phyloP scores from a whole-genome alignment of 495 filamentous ascomycete species.

The Podospora conica region DNA sequence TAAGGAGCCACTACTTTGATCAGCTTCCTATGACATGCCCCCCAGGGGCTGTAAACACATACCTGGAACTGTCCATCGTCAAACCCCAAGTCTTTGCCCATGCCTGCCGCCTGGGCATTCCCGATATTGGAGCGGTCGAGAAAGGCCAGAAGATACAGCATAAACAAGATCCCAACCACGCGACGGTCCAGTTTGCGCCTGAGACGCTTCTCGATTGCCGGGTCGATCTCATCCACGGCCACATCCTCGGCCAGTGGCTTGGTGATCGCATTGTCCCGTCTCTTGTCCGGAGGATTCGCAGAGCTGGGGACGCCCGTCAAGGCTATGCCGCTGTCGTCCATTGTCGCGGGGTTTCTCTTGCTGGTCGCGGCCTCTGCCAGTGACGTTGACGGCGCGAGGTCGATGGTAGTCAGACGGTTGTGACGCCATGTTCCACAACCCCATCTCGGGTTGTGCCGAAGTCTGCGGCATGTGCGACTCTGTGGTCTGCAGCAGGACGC shows the following conservation, averaged over 20 bases:
- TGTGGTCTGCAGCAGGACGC: neutral
- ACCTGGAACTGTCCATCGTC: conserved; percentile 36
- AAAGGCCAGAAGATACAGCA: conserved; percentile 56
- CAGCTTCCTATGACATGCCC: neutral
- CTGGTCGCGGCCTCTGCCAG: too few species aligned
- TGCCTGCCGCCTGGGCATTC: conserved; percentile 56
- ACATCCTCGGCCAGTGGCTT: neutral
- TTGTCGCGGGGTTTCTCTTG: neutral
- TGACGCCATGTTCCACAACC: neutral
- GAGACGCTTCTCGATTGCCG: conserved; percentile 50
- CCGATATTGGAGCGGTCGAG: conserved; percentile 66
- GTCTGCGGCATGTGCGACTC: neutral
- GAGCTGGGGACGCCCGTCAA: neutral
- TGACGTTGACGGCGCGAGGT: neutral
- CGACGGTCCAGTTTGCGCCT: conserved; percentile 53
- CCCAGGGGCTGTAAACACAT: neutral
- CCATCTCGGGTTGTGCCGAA: neutral
- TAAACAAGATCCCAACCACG: conserved; percentile 46
- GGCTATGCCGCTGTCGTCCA: neutral
- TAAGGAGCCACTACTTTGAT: conserved; percentile 58
- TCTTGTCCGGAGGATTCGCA: neutral
- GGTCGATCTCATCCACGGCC: conserved; percentile 33
- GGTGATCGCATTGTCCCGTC: neutral
- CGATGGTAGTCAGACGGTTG: neutral
- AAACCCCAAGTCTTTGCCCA: conserved; percentile 38